Evolutionary conservation across 2,329 filamentous ascomycete genomes (phyloP).

Genomic region (Cercospora sp.): DNA sequence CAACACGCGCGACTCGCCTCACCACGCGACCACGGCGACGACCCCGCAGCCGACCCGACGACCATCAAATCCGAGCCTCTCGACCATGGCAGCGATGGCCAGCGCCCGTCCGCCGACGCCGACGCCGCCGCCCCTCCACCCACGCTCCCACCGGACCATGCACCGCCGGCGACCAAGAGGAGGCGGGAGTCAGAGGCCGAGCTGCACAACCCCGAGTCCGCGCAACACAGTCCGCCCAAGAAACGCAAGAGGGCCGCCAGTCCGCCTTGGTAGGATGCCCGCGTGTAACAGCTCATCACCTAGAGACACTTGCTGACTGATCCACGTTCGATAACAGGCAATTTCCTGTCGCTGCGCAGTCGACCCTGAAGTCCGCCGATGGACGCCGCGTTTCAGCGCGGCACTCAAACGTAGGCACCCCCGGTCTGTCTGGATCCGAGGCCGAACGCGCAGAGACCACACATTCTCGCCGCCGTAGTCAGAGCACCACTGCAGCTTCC

Average conservation of each 20-base stretch:
- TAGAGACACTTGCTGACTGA: background rate
- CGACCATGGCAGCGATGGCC: constrained; percentile 2
- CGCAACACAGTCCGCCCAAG: constrained; percentile 50
- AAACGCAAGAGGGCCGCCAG: constrained; percentile 55
- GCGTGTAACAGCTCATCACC: background rate
- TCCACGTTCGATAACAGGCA: constrained; percentile 16
- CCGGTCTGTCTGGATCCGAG: constrained; percentile 29
- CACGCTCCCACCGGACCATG: constrained; percentile 26
- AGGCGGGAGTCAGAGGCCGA: constrained; percentile 32
- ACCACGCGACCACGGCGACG: constrained; percentile 8
- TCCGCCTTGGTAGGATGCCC: constrained; percentile 32
- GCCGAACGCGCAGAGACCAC: constrained; percentile 6
- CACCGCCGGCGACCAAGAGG: constrained; percentile 33
- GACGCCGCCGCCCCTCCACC: constrained; percentile 14
- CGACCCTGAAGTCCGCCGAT: constrained; percentile 37
- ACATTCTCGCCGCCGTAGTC: constrained; percentile 24
- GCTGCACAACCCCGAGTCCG: constrained; percentile 21
- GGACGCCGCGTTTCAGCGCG: constrained; percentile 38
- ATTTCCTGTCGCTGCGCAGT: constrained; percentile 34
- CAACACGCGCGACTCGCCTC: background rate
- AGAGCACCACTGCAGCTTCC: constrained; percentile 36
- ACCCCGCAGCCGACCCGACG: constrained; percentile 10
- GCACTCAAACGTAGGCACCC: constrained; percentile 31
- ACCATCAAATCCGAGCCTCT: constrained; percentile 18
- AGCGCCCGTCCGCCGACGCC: constrained; percentile 3